phyloP scores from a whole-genome alignment of 139 green algal genomes.

The Micractinium sp. region DNA sequence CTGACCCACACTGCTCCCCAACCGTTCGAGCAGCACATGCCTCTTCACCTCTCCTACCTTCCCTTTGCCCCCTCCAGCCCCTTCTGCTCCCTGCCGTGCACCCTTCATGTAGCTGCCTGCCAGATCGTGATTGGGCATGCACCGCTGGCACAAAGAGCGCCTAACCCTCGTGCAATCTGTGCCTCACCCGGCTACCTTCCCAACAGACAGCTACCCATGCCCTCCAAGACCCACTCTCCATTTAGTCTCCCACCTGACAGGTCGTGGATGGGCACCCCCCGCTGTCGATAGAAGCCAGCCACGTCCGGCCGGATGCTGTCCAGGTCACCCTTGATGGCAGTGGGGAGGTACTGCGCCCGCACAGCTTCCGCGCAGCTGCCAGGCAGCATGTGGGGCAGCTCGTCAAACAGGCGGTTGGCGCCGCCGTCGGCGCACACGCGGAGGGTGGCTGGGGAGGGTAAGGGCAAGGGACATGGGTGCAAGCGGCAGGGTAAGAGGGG shows the following conservation, averaged over 20 bases:
- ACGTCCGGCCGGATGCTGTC: constrained; percentile 82
- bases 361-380: constrained; percentile 14
- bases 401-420: constrained; percentile 89
- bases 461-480: background rate
- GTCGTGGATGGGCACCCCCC: background rate
- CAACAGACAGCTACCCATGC: too few species aligned
- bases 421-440: constrained; percentile 93
- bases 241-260: background rate
- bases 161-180: too few species aligned
- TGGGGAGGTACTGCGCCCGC: constrained; percentile 57
- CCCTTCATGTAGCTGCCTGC: too few species aligned
- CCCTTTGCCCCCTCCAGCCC: too few species aligned
- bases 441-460: constrained; percentile 43
- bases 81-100: too few species aligned
- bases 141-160: too few species aligned
- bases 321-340: constrained; percentile 87
- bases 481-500: background rate
- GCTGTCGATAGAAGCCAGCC: constrained; percentile 62
- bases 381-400: constrained; percentile 58
- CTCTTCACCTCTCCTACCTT: background rate
- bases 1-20: background rate
- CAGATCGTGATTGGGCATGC: too few species aligned
- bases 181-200: too few species aligned
- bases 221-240: too few species aligned
- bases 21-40: too few species aligned